A percentile compares a stretch with the other conserved stretches of the same genome.
These are phyloP conservation scores for Globisporangium parvum DNA, from an alignment of 352 stramenopile genomes.

Conservation along the genomic window DNA sequence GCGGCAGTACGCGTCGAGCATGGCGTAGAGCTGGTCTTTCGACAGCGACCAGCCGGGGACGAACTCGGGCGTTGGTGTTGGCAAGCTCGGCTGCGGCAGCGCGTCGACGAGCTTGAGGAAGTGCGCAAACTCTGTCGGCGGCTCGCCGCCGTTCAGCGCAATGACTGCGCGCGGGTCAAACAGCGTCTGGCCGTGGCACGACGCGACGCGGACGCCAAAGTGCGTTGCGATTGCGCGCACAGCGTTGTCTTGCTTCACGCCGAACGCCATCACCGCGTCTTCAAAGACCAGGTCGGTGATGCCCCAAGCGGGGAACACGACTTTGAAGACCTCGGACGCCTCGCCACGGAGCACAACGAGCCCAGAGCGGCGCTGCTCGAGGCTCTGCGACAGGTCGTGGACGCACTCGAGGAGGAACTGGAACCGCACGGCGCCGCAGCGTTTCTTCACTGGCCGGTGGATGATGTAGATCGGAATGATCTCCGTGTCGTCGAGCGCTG, in stretches of 20 bases:
- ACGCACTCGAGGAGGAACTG: constrained; percentile 93
- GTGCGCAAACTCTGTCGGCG: constrained; percentile 41
- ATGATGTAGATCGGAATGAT: constrained; percentile 84
- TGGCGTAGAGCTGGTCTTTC: constrained; percentile 21
- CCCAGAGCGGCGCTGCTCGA: constrained; percentile 26
- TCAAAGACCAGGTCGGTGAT: constrained; percentile 74
- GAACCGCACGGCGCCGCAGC: constrained; percentile 60
- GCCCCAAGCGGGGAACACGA: constrained; percentile 45
- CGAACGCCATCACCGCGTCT: constrained; percentile 45
- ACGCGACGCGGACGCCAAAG: constrained; percentile 29
- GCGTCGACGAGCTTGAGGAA: constrained; percentile 51
- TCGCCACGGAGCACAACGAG: constrained; percentile 57
- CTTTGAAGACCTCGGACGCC: constrained; percentile 42
- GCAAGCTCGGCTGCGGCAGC: constrained; percentile 44
- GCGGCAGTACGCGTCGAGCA: constrained; percentile 25
- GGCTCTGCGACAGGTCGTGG: constrained; percentile 51
- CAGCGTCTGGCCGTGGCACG: constrained; percentile 38
- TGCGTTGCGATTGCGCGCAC: constrained; percentile 30
- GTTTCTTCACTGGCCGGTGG: constrained; percentile 66
- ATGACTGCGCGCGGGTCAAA: constrained; percentile 57
- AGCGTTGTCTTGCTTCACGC: constrained; percentile 32
- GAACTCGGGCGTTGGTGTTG: constrained; percentile 23
- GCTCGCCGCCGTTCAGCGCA: constrained; percentile 30
- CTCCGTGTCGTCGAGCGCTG: constrained; percentile 17
- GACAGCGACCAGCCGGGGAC: constrained; percentile 20